Conservation (phyloP, 2,329 filamentous ascomycete genomes). For the Arthroderma sp. region DNA sequence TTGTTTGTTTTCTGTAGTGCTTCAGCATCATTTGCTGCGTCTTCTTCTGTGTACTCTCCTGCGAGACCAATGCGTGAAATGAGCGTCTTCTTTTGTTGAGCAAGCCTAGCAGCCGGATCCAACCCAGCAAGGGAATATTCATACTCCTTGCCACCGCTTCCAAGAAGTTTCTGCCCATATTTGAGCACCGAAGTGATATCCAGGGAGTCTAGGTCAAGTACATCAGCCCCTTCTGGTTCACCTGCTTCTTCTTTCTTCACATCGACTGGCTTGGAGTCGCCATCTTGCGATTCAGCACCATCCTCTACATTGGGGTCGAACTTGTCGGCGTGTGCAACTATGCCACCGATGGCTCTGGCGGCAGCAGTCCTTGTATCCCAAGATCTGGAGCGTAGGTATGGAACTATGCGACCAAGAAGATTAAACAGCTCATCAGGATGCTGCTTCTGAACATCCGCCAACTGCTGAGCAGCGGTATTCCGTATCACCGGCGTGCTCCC, state of each 20-base stretch:
- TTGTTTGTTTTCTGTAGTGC: not conserved
- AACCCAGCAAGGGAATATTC: slow-evolving; percentile 74
- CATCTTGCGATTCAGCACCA: slow-evolving; percentile 34
- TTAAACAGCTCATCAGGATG: slow-evolving; percentile 97
- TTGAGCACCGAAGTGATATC: slow-evolving; percentile 69
- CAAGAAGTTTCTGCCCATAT: slow-evolving; percentile 69
- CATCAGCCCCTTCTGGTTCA: slow-evolving; percentile 29
- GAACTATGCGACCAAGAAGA: slow-evolving; percentile 81
- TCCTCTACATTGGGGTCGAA: slow-evolving; percentile 82
- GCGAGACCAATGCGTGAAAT: slow-evolving; percentile 68
- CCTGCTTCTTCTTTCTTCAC: slow-evolving; percentile 24
- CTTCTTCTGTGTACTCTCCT: slow-evolving; percentile 73
- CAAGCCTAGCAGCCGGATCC: slow-evolving; percentile 66
- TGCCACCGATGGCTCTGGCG: slow-evolving; percentile 86
- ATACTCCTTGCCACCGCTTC: slow-evolving; percentile 66
- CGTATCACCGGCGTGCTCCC: slow-evolving; percentile 92
- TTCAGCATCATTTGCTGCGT: slow-evolving; percentile 56
- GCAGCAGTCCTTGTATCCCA: slow-evolving; percentile 95
- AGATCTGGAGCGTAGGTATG: slow-evolving; percentile 84
- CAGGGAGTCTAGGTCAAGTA: slow-evolving; percentile 59
- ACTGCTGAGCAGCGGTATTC: slow-evolving; percentile 90
- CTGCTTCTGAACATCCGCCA: slow-evolving; percentile 95
- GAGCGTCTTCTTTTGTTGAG: slow-evolving; percentile 81
- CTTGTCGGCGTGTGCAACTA: slow-evolving; percentile 72
- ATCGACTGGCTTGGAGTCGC: slow-evolving; percentile 35